These are phyloP conservation scores for Hippophae gyantsensis DNA, from an alignment of 306 rosid species.

Conservation along the genomic window DNA sequence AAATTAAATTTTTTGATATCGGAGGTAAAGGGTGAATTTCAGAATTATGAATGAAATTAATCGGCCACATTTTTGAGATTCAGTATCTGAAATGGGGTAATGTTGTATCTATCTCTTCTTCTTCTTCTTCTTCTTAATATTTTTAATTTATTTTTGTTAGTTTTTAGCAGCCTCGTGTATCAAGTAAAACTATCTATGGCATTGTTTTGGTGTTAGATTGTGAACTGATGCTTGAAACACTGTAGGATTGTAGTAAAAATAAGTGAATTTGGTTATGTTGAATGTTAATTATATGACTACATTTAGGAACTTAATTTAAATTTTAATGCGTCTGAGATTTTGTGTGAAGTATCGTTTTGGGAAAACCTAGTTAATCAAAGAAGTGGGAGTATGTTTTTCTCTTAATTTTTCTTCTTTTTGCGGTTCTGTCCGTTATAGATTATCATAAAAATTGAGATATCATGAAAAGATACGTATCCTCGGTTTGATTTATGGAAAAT, in stretches of 20 bases:
- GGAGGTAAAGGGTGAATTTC: conserved; percentile 12
- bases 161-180: conserved; percentile 14
- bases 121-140: not conserved
- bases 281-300: conserved; percentile 9
- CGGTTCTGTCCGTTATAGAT: conserved; percentile 8
- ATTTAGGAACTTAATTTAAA: conserved; percentile 7
- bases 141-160: not conserved
- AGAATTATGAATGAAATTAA: conserved; percentile 20
- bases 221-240: conserved; percentile 6
- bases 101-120: conserved; percentile 1
- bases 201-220: conserved; percentile 13
- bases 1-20: conserved; percentile 14
- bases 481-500: conserved; percentile 19
- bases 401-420: not conserved
- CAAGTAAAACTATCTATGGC: not conserved
- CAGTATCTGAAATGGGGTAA: conserved; percentile 23
- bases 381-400: conserved; percentile 11
- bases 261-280: conserved; percentile 18
- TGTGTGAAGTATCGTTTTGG: not conserved
- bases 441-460: conserved; percentile 11
- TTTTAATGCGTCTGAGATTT: conserved; percentile 1
- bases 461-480: conserved; percentile 16
- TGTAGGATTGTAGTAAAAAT: conserved; percentile 22
- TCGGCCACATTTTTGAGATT: conserved; percentile 24
- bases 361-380: conserved; percentile 6